Evolutionary conservation across 2,329 filamentous ascomycete genomes (phyloP).

Genomic region (Ascochyta koolunga): DNA sequence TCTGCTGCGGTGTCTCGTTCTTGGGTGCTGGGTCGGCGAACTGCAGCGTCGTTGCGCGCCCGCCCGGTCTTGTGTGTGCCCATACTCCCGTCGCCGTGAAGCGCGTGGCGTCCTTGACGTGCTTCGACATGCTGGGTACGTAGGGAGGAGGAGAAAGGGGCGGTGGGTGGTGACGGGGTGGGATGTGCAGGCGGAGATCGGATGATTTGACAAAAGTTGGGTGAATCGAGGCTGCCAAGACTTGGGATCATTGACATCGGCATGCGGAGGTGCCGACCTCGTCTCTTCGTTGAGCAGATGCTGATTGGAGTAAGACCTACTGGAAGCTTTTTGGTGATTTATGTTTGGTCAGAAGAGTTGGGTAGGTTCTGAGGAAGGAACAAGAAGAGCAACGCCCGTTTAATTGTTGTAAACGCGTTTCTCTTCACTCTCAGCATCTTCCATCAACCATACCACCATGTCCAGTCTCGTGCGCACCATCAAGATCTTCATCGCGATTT

Average conservation of each 20-base stretch:
- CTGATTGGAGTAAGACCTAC: background rate
- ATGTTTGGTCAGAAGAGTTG: background rate
- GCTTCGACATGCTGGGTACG: constrained; percentile 61
- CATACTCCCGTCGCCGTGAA: constrained; percentile 75
- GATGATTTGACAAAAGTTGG: constrained; percentile 45
- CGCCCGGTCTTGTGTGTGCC: constrained; percentile 66
- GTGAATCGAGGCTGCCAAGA: constrained; percentile 34
- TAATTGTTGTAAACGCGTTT: background rate
- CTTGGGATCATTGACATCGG: constrained; percentile 16
- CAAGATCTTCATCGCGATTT: background rate
- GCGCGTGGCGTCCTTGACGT: constrained; percentile 78
- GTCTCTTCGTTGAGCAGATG: background rate
- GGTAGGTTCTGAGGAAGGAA: background rate
- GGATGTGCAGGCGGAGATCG: constrained; percentile 30
- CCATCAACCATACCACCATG: constrained; percentile 7
- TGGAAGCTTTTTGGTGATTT: background rate
- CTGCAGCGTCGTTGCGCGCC: constrained; percentile 49
- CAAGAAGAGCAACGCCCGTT: background rate
- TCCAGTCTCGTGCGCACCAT: background rate
- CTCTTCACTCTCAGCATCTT: background rate
- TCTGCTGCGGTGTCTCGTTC: constrained; percentile 60
- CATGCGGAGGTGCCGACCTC: constrained; percentile 10
- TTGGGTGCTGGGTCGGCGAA: constrained; percentile 50
- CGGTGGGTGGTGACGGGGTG: constrained; percentile 15
- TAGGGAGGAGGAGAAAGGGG: constrained; percentile 4